Percentiles rank a stretch among this genome's conserved stretches.
Conservation (phyloP, 2,329 filamentous ascomycete genomes). For the Esteya vermicola region DNA sequence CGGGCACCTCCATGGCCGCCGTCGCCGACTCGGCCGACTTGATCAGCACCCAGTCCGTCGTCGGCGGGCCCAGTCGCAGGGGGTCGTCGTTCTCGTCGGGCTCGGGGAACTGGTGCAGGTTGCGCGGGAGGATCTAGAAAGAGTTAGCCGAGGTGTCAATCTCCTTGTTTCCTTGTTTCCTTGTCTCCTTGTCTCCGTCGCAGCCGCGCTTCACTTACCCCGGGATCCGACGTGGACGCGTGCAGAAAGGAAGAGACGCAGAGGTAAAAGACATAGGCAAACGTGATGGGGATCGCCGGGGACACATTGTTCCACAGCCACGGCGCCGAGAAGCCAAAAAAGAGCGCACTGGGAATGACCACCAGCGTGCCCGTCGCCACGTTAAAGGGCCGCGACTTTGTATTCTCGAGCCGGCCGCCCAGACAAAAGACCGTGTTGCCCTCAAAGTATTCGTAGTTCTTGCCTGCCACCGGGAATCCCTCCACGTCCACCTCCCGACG, state of each 20-base stretch:
- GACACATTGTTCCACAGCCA: constrained; percentile 80
- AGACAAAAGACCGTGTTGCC: constrained; percentile 87
- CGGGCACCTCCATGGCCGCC: constrained; percentile 92
- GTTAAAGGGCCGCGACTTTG: constrained; percentile 76
- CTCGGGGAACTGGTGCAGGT: constrained; percentile 79
- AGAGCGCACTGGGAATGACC: constrained; percentile 65
- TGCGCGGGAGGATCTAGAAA: constrained; percentile 74
- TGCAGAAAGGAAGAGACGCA: constrained; percentile 90
- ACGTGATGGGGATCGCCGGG: constrained; percentile 76
- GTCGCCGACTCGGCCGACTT: constrained; percentile 61
- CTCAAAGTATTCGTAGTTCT: constrained; percentile 83
- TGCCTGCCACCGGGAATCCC: constrained; percentile 25
- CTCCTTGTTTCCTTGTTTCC: neutral
- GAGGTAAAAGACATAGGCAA: constrained; percentile 82
- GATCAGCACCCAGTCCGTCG: constrained; percentile 88
- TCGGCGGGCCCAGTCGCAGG: constrained; percentile 65
- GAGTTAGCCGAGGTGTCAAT: neutral
- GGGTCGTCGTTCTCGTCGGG: constrained; percentile 65
- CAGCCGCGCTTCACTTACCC: too few relatives aligned
- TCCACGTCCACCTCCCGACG: neutral
- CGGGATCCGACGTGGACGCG: constrained; percentile 82
- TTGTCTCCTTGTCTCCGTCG: neutral
- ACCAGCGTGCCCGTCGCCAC: constrained; percentile 71
- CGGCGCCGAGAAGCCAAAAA: constrained; percentile 72
- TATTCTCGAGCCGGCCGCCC: constrained; percentile 77